Conservation (phyloP, 805 yeast genomes). For the Jamesozyma lodderae region DNA sequence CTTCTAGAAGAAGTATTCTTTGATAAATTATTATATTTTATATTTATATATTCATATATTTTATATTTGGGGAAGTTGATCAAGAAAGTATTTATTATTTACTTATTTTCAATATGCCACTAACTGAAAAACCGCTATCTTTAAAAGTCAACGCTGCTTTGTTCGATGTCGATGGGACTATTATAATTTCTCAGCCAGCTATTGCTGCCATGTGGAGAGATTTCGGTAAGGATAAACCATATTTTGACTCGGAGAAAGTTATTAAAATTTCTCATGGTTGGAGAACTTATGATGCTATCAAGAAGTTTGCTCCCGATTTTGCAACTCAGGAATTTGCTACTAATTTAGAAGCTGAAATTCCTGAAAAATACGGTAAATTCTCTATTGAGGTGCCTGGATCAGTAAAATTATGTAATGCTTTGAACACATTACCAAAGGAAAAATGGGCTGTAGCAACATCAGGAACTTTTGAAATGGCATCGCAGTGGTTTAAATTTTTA, state of each 20-base stretch:
- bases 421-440: conserved; percentile 43
- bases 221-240: conserved; percentile 57
- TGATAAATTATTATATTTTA: too few relatives aligned
- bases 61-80: too few relatives aligned
- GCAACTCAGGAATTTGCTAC: conserved; percentile 57
- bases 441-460: conserved; percentile 87
- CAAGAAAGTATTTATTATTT: too few relatives aligned
- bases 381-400: conserved; percentile 76
- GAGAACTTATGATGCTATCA: conserved; percentile 71
- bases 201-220: conserved; percentile 78
- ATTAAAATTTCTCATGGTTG: conserved; percentile 74
- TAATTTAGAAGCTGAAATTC: conserved; percentile 59
- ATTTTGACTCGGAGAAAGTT: conserved; percentile 60
- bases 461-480: conserved; percentile 70
- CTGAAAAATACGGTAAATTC: conserved; percentile 59
- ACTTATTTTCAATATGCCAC: conserved; percentile 15
- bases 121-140: conserved; percentile 25
- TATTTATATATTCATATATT: too few relatives aligned
- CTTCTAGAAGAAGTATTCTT: too few relatives aligned
- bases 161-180: conserved; percentile 82
- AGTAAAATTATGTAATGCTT: conserved; percentile 46
- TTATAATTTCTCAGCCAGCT: conserved; percentile 75
- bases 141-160: conserved; percentile 41
- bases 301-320: conserved; percentile 64
- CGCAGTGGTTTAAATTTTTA: conserved; percentile 67